Evolutionary conservation across 2,329 filamentous ascomycete species (phyloP), one percentile per base, ranked within the genome.

Genomic region (Fusarium palustre): DNA sequence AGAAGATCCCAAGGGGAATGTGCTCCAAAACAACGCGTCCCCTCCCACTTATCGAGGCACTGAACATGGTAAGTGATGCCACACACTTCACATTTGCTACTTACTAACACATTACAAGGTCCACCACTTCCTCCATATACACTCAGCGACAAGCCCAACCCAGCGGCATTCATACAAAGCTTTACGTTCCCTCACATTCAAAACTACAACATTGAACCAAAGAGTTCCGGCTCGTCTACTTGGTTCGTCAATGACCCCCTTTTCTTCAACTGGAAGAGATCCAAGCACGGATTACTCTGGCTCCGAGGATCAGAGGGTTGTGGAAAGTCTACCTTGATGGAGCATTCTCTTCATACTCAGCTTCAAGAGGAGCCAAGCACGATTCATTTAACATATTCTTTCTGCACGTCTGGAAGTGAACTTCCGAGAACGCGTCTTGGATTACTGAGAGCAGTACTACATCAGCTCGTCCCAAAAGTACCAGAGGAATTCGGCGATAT

Each of bases 281-380:
- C 33, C 4, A 48, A 16, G 1, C 36, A 30, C 12, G 41, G 22
- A 16, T 25, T 47, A 1, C 52, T 59, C 6, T 59, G 41, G 53
- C 15, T 59, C 3, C 36, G 41, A 41, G 56, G 53, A 1, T 47
- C 41, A 4, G 57, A 59, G 1, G 53, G 57, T 2, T 41, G 57
- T 22, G 57, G 53, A 30, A 59, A 59, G 28, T 48, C 57, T 3
- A 58, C 53, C 8, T 20, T 59, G n/a, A 59, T 42, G 57, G 28
- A 20, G n/a, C 34, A 36, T 7, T 42, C 42, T 24, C 30, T 58
- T 41, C 18, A 48, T 3, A 34, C n/a, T 1, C 25, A 36, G 8
- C 28, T 46, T 15, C 10, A 43, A 5, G 15, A 15, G 1, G 41
- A 55, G 4, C 42, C 34, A 8, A 39, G 7, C 15, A 12, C n/a